Evolutionary conservation across 306 rosid genomes (phyloP), one percentile per base, ranked within the genome.

Genomic region (Begonia loranthoides): DNA sequence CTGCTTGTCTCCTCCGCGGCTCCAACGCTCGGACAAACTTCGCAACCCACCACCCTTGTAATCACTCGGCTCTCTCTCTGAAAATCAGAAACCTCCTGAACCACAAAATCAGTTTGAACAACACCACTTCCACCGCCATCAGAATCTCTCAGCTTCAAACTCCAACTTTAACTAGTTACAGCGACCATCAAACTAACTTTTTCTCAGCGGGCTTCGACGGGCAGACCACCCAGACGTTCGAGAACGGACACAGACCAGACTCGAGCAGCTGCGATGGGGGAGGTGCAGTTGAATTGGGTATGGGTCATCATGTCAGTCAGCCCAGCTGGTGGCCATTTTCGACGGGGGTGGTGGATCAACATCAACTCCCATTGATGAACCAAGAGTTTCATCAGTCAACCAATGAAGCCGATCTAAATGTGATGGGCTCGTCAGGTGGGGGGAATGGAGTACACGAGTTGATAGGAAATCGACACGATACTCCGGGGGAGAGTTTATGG

Each of bases 21-120:
- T 66, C 86, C 0, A 84, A 88, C 40, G 66, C 97, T 22, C 58
- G 84, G 46, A 84, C 96, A 60, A 88, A 88, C 64, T 88, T 84
- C 17, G 9, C 84, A 14, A 17, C 62, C 24, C 72, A 59, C 36
- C 54, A 49, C 33, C 58, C 69, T 43, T 12, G 71, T 15, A 60
- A 76, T 38, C 13, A 55, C 2, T 76, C 87, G 40, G 77, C 79
- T 10, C 80, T 87, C 49, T 79, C 83, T 53, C 69, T 70, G 56
- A 88, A 88, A 62, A 73, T 79, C 40, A 76, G 60, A 72, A 84
- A 63, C 55, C 81, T 87, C 24, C 78, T 87, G 49, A 49, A 74
- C 71, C 69, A 50, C 41, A 76, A 74, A 57, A 70, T 67, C 50
- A 61, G 49, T 44, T 34, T 38, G 55, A 68, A 57, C 51, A 66